A percentile compares a stretch with the other conserved stretches of the same genome.
Conservation (phyloP, 352 stramenopile genomes). For the Globisporangium sylvaticum region DNA sequence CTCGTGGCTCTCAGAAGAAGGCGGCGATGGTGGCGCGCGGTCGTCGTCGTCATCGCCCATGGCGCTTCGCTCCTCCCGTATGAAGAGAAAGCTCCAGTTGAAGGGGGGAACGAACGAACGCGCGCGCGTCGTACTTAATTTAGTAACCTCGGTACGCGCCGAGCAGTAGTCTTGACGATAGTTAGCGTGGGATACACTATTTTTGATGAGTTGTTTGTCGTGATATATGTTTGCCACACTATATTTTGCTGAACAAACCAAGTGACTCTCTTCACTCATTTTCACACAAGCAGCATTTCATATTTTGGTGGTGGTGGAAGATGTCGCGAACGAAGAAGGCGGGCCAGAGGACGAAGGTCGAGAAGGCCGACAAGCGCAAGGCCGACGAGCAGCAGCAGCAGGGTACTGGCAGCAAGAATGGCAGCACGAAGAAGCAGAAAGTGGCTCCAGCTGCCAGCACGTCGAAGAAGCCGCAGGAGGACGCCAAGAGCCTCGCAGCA, state of each 20-base stretch:
- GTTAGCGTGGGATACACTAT: neutral
- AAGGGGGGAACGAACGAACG: slow-evolving; percentile 5
- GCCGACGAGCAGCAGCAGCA: neutral
- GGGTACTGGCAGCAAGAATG: neutral
- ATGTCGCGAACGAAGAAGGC: slow-evolving; percentile 29
- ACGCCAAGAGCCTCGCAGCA: slow-evolving; percentile 21
- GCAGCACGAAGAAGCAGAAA: slow-evolving; percentile 12
- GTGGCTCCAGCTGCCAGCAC: neutral
- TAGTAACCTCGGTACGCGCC: neutral
- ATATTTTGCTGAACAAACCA: neutral
- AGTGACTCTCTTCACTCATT: neutral
- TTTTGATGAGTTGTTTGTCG: neutral
- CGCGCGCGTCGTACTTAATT: neutral
- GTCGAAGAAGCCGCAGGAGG: neutral
- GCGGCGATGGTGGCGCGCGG: neutral
- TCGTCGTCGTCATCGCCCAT: neutral
- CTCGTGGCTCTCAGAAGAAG: neutral
- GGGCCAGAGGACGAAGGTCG: slow-evolving; percentile 18
- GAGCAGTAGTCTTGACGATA: neutral
- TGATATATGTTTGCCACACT: neutral
- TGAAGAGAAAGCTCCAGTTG: slow-evolving; percentile 13
- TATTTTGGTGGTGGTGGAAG: slow-evolving; percentile 3
- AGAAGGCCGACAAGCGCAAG: slow-evolving; percentile 17
- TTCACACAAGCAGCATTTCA: neutral
- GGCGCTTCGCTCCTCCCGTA: neutral